A percentile compares a stretch with the other conserved stretches of the same genome.
These are phyloP conservation scores for Apiospora rasikravindrae DNA, from an alignment of 2,329 filamentous ascomycete species.

Conservation along the genomic window DNA sequence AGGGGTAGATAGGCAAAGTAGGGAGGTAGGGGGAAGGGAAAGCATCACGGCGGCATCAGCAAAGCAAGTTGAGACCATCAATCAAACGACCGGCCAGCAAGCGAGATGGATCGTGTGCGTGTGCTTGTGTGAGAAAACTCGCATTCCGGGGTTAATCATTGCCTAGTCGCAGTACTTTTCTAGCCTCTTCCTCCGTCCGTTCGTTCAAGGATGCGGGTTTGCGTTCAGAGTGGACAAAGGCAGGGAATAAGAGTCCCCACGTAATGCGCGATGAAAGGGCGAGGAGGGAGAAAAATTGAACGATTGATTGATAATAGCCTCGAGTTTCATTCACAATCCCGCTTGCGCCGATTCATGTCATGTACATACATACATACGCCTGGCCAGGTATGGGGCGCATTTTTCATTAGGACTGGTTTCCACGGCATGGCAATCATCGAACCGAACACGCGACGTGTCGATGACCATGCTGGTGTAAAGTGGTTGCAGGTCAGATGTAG, in stretches of 20 bases:
- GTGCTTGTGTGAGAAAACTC: not conserved
- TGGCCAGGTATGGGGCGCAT: slow-evolving; percentile 1
- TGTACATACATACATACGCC: not conserved
- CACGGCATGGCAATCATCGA: slow-evolving; percentile 8
- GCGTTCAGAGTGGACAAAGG: slow-evolving; percentile 3
- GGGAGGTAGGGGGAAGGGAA: not conserved
- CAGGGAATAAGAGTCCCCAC: slow-evolving; percentile 5
- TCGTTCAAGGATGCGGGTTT: slow-evolving; percentile 12
- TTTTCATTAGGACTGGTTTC: slow-evolving; percentile 1
- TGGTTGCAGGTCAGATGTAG: slow-evolving; percentile 14
- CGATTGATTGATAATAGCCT: slow-evolving; percentile 7
- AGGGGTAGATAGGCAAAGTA: not conserved
- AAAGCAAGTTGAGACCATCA: slow-evolving; percentile 15
- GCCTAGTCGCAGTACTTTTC: not conserved
- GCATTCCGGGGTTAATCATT: slow-evolving; percentile 14
- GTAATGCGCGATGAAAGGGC: not conserved
- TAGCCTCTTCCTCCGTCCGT: slow-evolving; percentile 2
- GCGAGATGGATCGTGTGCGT: not conserved
- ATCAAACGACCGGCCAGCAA: slow-evolving; percentile 10
- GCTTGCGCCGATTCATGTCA: slow-evolving; percentile 4
- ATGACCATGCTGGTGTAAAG: slow-evolving; percentile 14
- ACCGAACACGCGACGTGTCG: slow-evolving; percentile 12
- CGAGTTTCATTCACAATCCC: slow-evolving; percentile 1
- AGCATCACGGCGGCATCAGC: slow-evolving; percentile 1
- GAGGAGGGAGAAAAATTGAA: not conserved